These are phyloP conservation scores for Oryza rufipogon DNA, from an alignment of 176 grass and related monocot genomes.

Conservation along the genomic window DNA sequence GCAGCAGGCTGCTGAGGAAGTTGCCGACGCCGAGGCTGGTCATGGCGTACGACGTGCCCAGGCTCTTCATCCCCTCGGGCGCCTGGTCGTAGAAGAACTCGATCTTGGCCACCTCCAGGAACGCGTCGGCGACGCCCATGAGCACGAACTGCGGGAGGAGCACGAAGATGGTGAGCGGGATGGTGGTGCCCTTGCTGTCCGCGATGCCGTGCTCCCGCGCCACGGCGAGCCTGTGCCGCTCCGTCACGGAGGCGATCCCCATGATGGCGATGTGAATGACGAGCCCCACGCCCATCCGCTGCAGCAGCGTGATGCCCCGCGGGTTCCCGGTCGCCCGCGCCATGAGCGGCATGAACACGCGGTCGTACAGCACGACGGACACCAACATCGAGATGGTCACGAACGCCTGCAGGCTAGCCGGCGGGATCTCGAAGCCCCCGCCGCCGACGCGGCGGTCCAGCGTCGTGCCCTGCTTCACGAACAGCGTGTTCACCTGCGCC, in stretches of 20 bases:
- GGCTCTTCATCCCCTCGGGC: constrained; percentile 92
- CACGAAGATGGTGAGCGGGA: constrained; percentile 78
- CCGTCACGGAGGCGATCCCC: constrained; percentile 69
- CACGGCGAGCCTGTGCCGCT: constrained; percentile 57
- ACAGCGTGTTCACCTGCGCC: constrained; percentile 86
- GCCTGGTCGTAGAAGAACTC: constrained; percentile 98
- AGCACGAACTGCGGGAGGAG: constrained; percentile 86
- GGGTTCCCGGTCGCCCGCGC: constrained; percentile 64
- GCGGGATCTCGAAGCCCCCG: constrained; percentile 64
- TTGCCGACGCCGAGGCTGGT: constrained; percentile 87
- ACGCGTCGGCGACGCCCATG: constrained; percentile 86
- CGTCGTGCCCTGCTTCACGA: constrained; percentile 92
- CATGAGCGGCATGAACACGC: constrained; percentile 67
- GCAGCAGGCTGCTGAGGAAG: constrained; percentile 80
- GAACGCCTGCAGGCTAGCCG: constrained; percentile 75
- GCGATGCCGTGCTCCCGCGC: constrained; percentile 55
- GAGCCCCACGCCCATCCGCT: constrained; percentile 76
- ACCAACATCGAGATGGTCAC: constrained; percentile 87
- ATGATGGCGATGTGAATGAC: constrained; percentile 87
- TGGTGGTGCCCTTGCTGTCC: constrained; percentile 54
- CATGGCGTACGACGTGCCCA: constrained; percentile 79
- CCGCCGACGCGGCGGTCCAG: constrained; percentile 67
- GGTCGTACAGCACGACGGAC: constrained; percentile 77
- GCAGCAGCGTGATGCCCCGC: constrained; percentile 80
- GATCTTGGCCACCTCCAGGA: constrained; percentile 89